Evolutionary conservation across 2,329 filamentous ascomycete species (phyloP).

Genomic region (Aschersonia sp.): DNA sequence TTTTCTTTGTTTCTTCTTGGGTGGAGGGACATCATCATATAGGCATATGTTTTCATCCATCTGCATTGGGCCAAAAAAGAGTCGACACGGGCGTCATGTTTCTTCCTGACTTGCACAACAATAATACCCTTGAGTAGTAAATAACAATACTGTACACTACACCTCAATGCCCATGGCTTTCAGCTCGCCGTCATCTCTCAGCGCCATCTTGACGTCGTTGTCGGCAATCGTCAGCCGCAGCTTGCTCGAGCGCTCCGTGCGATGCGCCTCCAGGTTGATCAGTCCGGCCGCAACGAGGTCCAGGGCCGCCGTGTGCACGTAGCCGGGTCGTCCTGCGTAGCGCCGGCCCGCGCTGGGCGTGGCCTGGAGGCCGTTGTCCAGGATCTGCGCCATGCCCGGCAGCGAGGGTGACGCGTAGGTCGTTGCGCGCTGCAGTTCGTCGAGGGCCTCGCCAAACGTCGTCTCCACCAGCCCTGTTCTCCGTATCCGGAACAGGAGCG

Average conservation of each 20-base stretch:
- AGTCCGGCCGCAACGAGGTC: conserved; percentile 81
- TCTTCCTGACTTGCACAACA: too few species aligned
- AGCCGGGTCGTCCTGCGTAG: conserved; percentile 17
- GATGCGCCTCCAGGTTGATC: conserved; percentile 66
- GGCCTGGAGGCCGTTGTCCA: conserved; percentile 14
- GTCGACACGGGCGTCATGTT: background rate
- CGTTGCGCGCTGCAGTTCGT: conserved; percentile 43
- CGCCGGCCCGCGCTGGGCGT: conserved; percentile 12
- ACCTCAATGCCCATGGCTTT: conserved; percentile 56
- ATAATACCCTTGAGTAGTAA: too few species aligned
- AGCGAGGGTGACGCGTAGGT: conserved; percentile 19
- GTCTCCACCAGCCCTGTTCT: conserved; percentile 79
- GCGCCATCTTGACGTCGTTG: conserved; percentile 78
- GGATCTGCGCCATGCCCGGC: conserved; percentile 21
- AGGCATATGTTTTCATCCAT: too few species aligned
- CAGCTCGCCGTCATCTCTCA: conserved; percentile 78
- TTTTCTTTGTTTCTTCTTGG: too few species aligned
- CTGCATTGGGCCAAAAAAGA: background rate
- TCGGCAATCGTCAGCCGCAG: conserved; percentile 75
- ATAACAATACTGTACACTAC: conserved; percentile 9
- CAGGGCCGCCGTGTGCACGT: conserved; percentile 56
- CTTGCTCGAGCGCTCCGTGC: conserved; percentile 75
- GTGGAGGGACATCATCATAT: too few species aligned
- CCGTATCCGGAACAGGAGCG: conserved; percentile 63
- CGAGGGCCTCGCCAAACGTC: conserved; percentile 74